Evolutionary conservation across 805 yeast genomes (phyloP).

Genomic region (Candida tibetensis): DNA sequence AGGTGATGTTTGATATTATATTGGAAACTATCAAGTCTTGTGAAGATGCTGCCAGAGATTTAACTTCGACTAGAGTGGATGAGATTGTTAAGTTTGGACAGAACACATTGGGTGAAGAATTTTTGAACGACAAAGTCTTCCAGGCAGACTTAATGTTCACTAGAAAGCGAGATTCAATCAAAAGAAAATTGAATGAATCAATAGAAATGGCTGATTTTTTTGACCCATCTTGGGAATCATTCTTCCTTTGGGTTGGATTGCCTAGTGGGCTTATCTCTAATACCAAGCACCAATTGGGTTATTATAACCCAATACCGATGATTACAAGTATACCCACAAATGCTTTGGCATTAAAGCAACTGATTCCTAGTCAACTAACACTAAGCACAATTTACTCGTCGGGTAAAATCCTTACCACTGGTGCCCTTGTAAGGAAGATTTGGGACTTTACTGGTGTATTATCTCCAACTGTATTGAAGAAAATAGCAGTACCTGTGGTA

Average conservation of each 20-base stretch:
- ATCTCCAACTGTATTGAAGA: conserved; percentile 40
- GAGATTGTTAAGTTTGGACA: conserved; percentile 63
- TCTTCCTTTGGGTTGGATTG: conserved; percentile 45
- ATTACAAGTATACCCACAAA: conserved; percentile 29
- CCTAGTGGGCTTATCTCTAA: conserved; percentile 27
- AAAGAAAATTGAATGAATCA: conserved; percentile 55
- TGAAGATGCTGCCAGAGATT: conserved; percentile 65
- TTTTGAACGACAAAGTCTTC: conserved; percentile 58
- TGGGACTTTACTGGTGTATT: conserved; percentile 33
- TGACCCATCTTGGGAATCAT: conserved; percentile 69
- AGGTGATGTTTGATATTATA: conserved; percentile 62
- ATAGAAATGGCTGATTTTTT: conserved; percentile 72
- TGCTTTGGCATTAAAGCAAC: conserved; percentile 29
- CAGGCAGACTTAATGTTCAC: conserved; percentile 81
- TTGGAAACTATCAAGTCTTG: conserved; percentile 58
- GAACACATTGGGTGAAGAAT: conserved; percentile 59
- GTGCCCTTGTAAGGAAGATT: conserved; percentile 40
- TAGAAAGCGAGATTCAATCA: conserved; percentile 59
- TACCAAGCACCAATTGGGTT: conserved; percentile 27
- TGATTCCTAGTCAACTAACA: conserved; percentile 37
- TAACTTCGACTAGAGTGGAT: conserved; percentile 60
- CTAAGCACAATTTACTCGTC: conserved; percentile 41
- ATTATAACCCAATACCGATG: conserved; percentile 32
- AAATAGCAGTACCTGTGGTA: conserved; percentile 52
- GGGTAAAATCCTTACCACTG: conserved; percentile 38